Percentiles rank a stretch among this genome's conserved stretches.
phyloP scores from a whole-genome alignment of 169 alveolate species.

The Theileria equi region DNA sequence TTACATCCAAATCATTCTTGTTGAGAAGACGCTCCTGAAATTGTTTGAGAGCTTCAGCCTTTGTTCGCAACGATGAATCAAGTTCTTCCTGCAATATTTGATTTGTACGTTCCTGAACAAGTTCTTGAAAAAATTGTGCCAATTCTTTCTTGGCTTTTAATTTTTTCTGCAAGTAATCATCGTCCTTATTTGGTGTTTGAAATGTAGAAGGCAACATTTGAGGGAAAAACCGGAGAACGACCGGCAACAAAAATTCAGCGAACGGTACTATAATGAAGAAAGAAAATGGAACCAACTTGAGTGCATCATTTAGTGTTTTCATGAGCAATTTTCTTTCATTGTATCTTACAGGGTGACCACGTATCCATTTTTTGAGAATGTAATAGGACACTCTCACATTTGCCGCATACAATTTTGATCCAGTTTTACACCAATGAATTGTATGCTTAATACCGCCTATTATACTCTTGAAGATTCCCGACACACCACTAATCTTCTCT shows the following conservation, averaged over 20 bases:
- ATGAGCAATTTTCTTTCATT: constrained; percentile 79
- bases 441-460: constrained; percentile 66
- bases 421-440: constrained; percentile 79
- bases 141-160: constrained; percentile 83
- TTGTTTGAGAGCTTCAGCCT: constrained; percentile 71
- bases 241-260: constrained; percentile 84
- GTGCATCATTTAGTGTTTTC: constrained; percentile 80
- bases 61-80: constrained; percentile 66
- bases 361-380: constrained; percentile 68
- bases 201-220: constrained; percentile 87
- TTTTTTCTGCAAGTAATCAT: constrained; percentile 75
- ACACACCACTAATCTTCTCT: constrained; percentile 46
- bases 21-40: constrained; percentile 79
- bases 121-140: constrained; percentile 83
- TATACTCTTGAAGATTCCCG: constrained; percentile 49
- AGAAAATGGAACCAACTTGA: constrained; percentile 85
- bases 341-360: constrained; percentile 80
- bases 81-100: constrained; percentile 70
- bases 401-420: constrained; percentile 66
- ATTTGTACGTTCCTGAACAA: constrained; percentile 74
- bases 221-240: constrained; percentile 84
- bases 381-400: constrained; percentile 75
- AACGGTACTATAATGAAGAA: constrained; percentile 83
- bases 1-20: constrained; percentile 72
- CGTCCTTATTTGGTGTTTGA: constrained; percentile 67